Evolutionary conservation across 2,329 filamentous ascomycete genomes (phyloP).

Genomic region (Corynespora cassiicola): DNA sequence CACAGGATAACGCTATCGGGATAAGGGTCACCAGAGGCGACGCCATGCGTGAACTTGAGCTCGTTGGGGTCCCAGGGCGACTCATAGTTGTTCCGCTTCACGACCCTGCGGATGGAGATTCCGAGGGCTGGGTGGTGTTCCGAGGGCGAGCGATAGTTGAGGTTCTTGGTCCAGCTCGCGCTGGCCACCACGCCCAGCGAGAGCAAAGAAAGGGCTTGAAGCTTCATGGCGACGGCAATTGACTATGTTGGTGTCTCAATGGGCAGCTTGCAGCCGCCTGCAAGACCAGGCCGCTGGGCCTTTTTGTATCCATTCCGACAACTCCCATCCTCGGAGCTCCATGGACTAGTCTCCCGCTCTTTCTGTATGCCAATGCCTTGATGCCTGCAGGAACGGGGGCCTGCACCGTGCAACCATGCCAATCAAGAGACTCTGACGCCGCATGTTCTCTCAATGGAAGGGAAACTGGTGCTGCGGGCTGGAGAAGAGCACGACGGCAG

Average conservation of each 20-base stretch:
- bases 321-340: not conserved
- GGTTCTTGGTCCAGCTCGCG: slow-evolving; percentile 53
- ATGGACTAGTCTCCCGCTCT: too few species aligned
- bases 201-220: slow-evolving; percentile 29
- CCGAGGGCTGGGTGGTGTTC: slow-evolving; percentile 68
- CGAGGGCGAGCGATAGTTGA: slow-evolving; percentile 74
- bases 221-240: slow-evolving; percentile 30
- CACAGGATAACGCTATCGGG: slow-evolving; percentile 45
- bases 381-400: slow-evolving; percentile 4
- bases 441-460: not conserved
- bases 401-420: not conserved
- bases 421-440: slow-evolving; percentile 2
- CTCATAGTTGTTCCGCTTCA: slow-evolving; percentile 55
- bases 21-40: slow-evolving; percentile 54
- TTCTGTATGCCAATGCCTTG: slow-evolving; percentile 1
- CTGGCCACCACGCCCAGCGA: slow-evolving; percentile 20
- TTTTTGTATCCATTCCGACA: slow-evolving; percentile 29
- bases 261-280: slow-evolving; percentile 5
- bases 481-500: too few species aligned
- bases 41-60: slow-evolving; percentile 53
- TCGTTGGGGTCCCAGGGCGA: slow-evolving; percentile 24
- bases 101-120: slow-evolving; percentile 68
- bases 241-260: slow-evolving; percentile 3
- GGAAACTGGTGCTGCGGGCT: too few species aligned
- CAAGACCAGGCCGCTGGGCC: slow-evolving; percentile 9